These are phyloP conservation scores for Senna tora DNA, from an alignment of 306 rosid genomes.

Conservation along the genomic window DNA sequence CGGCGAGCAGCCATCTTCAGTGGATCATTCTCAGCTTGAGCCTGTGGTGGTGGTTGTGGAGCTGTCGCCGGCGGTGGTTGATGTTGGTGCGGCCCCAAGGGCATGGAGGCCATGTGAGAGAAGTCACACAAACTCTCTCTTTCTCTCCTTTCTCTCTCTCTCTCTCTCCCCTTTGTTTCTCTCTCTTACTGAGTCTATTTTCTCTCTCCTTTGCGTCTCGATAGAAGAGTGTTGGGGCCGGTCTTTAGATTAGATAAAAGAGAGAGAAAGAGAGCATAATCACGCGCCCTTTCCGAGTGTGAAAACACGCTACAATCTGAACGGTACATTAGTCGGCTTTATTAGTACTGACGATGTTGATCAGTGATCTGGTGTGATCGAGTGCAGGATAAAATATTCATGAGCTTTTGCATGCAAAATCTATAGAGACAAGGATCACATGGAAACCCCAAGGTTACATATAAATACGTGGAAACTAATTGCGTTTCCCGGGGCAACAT, in stretches of 20 bases:
- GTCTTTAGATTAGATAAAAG: constrained; percentile 42
- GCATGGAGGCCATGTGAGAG: constrained; percentile 74
- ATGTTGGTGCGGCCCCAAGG: constrained; percentile 70
- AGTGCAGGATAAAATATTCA: constrained; percentile 26
- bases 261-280: constrained; percentile 29
- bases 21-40: constrained; percentile 48
- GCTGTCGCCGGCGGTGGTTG: constrained; percentile 50
- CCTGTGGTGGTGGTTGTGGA: constrained; percentile 43
- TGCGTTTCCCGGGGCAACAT: not conserved
- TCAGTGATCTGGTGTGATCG: constrained; percentile 36
- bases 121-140: constrained; percentile 21
- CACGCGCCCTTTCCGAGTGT: constrained; percentile 33
- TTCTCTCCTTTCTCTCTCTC: not conserved
- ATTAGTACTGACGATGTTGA: not conserved
- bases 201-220: constrained; percentile 31
- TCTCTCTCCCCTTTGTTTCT: constrained; percentile 13
- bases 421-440: constrained; percentile 47
- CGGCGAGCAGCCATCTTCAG: constrained; percentile 50
- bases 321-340: not conserved
- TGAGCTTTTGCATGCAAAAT: constrained; percentile 35
- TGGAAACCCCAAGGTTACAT: constrained; percentile 34
- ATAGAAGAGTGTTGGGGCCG: constrained; percentile 37
- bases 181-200: constrained; percentile 35
- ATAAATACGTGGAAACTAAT: constrained; percentile 18
- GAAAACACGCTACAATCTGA: constrained; percentile 29